Base-by-base conservation (phyloP, 148 eudicot genomes). In the Salicornia ramosissima region DNA sequence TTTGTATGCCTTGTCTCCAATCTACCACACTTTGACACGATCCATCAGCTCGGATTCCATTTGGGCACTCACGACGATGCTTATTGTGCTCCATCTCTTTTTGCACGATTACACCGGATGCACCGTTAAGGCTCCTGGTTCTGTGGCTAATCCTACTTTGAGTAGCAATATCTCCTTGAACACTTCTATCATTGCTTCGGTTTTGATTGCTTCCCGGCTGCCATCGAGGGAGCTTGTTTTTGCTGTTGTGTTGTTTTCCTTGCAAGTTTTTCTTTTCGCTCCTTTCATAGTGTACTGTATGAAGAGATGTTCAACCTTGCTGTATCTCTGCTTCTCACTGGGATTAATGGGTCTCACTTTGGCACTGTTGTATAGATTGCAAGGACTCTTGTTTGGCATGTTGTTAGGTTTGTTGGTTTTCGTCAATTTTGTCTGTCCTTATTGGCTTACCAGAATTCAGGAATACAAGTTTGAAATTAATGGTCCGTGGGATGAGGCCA, bases 401-500 rank as follows among this genome's bases (percentile, higher is more conserved):
- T 40, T 93, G 73, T 69, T 88, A 73, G 73, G 86, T 65, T 71
- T 86, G 71, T 75, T 88, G 79, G 81, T 85, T 67, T 88, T 87
- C 63, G 80, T 92, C 40, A 92, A 83, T 51, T 72, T 92, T 73
- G 84, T 92, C 16, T 88, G 96, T 56, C 98, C 98, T 57, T 90
- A 87, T 77, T 94, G 94, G 94, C 86, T 92, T 71, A 90, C 87
- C 71, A 83, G 96, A 67, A 88, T 92, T 68, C 98, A 92, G 67
- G 86, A 85, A 77, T 92, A 87, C 79, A 92, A 92, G 83, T 88
- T 92, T 77, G 96, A 92, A 78, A 92, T 89, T 59, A 92, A 92
- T 75, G 98, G 98, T 68, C 98, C 98, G 13, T 88, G 96, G 96
- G 98, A 90, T 74, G 98, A 92, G 81, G 96, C 98, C 65, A 90